Conservation (phyloP, 1,284 basidiomycete genomes). For the Melampsora larici-populina region DNA sequence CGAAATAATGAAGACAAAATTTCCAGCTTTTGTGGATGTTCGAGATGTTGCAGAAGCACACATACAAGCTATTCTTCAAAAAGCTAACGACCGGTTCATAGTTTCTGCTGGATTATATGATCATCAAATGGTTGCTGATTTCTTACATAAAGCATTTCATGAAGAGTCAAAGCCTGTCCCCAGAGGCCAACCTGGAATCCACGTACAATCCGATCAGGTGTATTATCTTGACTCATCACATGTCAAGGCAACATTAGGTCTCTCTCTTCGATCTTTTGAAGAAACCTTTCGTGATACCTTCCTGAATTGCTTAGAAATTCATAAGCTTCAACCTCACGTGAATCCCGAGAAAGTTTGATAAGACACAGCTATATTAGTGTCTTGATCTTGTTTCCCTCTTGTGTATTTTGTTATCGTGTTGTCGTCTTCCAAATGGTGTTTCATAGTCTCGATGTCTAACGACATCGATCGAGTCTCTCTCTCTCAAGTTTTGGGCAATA, state of each 20-base stretch:
- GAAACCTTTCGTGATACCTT: conserved; percentile 21
- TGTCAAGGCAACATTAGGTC: not conserved
- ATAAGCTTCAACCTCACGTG: too few relatives aligned
- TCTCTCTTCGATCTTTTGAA: conserved; percentile 11
- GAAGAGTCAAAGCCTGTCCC: not conserved
- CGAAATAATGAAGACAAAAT: conserved; percentile 3
- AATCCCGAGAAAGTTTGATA: too few relatives aligned
- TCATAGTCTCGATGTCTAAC: too few relatives aligned
- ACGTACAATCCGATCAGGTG: conserved; percentile 7
- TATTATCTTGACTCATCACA: conserved; percentile 7
- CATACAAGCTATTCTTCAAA: conserved; percentile 6
- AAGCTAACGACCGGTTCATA: conserved; percentile 3
- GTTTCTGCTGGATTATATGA: conserved; percentile 20
- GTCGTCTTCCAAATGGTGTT: too few relatives aligned
- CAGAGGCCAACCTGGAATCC: not conserved
- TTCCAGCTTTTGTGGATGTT: conserved; percentile 24
- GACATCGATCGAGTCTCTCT: too few relatives aligned
- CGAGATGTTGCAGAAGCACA: conserved; percentile 29
- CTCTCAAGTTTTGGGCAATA: too few relatives aligned
- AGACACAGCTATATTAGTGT: too few relatives aligned
- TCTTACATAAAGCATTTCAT: not conserved
- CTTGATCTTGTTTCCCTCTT: too few relatives aligned
- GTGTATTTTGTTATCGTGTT: too few relatives aligned
- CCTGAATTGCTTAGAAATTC: not conserved
- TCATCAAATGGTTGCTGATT: conserved; percentile 6